Conservation (phyloP, 2,329 filamentous ascomycete genomes). For the Didymella segeticola region DNA sequence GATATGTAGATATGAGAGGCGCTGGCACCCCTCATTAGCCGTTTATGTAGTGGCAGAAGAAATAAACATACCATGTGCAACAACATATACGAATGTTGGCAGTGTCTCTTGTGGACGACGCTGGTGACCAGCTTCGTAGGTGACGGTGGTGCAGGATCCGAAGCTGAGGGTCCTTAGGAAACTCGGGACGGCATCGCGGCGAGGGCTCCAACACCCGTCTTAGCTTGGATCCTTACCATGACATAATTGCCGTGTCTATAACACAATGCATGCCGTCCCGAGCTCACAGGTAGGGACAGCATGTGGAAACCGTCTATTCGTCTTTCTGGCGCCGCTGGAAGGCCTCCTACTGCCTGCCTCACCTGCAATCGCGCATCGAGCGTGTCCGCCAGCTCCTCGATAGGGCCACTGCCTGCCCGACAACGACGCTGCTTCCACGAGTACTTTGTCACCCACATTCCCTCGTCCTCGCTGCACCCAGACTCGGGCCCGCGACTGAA, state of each 20-base stretch:
- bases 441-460: constrained; percentile 96
- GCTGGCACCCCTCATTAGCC: constrained; percentile 13
- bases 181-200: constrained; percentile 21
- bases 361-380: constrained; percentile 14
- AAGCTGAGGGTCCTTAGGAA: constrained; percentile 20
- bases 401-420: constrained; percentile 24
- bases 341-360: constrained; percentile 30
- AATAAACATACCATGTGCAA: not conserved
- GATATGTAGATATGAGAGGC: not conserved
- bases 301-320: constrained; percentile 48
- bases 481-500: constrained; percentile 75
- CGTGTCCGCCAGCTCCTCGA: constrained; percentile 14
- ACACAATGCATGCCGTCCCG: constrained; percentile 43
- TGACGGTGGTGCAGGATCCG: constrained; percentile 4
- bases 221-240: constrained; percentile 27
- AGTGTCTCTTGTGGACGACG: not conserved
- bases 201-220: constrained; percentile 7
- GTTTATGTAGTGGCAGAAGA: not conserved
- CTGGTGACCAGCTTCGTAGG: not conserved
- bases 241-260: constrained; percentile 37
- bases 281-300: constrained; percentile 34
- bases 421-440: constrained; percentile 73
- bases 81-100: not conserved
- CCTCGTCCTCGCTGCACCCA: constrained; percentile 89
- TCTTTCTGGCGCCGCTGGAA: constrained; percentile 33